Conservation (phyloP, 2,329 filamentous ascomycete genomes). For the Arthroderma uncinatum region DNA sequence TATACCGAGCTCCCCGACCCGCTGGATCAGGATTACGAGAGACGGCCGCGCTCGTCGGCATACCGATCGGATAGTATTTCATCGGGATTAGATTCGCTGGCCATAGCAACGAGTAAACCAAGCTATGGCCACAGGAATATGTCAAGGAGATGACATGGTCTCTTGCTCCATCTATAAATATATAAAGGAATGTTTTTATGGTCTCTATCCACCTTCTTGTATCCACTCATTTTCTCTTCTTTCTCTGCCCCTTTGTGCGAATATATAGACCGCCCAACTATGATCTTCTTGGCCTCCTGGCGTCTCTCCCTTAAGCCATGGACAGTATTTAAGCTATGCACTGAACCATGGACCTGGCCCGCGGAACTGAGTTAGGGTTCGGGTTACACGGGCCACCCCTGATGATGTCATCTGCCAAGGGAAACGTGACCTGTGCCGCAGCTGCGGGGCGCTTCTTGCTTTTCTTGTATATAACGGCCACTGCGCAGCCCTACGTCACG, state of each 20-base stretch:
- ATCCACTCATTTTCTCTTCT: too few relatives aligned
- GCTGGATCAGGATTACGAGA: neutral
- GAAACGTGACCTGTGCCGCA: neutral
- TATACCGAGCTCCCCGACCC: conserved; percentile 1
- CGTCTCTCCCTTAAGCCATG: too few relatives aligned
- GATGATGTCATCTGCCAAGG: conserved; percentile 3
- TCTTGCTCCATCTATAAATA: too few relatives aligned
- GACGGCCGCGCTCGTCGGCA: neutral
- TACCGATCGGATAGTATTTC: conserved; percentile 9
- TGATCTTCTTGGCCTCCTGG: neutral
- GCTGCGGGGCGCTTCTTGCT: neutral
- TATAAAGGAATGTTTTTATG: too few relatives aligned
- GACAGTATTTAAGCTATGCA: neutral
- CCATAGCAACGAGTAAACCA: conserved; percentile 9
- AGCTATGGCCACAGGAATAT: conserved; percentile 2
- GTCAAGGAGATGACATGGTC: neutral
- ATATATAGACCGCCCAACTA: too few relatives aligned
- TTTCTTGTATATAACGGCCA: neutral
- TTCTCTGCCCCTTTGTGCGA: too few relatives aligned
- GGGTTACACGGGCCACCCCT: conserved; percentile 4
- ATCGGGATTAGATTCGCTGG: conserved; percentile 9
- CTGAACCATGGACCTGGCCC: conserved; percentile 1
- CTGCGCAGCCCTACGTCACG: neutral
- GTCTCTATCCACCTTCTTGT: neutral
- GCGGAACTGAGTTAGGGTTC: neutral